These are phyloP conservation scores for Colletotrichum agaves DNA, from an alignment of 2,329 filamentous ascomycete genomes.

Conservation along the genomic window DNA sequence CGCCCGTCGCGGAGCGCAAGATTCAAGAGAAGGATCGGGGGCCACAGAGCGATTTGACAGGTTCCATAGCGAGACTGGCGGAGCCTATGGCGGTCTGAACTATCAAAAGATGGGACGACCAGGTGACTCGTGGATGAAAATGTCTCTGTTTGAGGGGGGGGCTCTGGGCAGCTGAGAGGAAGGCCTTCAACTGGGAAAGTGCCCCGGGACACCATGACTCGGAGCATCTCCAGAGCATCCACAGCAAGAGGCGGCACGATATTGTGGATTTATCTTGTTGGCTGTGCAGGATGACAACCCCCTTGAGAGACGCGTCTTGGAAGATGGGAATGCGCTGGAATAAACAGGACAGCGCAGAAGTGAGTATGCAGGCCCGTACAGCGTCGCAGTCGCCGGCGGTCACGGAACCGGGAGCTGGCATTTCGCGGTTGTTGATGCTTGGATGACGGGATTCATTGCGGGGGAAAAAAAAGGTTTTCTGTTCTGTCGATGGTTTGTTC, in stretches of 20 bases:
- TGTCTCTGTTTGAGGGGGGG: background rate
- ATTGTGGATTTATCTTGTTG: conserved; percentile 13
- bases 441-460: background rate
- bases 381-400: conserved; percentile 23
- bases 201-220: conserved; percentile 26
- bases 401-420: conserved; percentile 19
- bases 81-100: conserved; percentile 24
- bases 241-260: conserved; percentile 16
- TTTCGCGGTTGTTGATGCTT: background rate
- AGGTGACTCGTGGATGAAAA: conserved; percentile 12
- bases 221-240: conserved; percentile 33
- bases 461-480: background rate
- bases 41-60: conserved; percentile 6
- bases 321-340: conserved; percentile 7
- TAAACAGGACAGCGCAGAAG: conserved; percentile 6
- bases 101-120: conserved; percentile 24
- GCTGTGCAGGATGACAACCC: conserved; percentile 15
- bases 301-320: conserved; percentile 33
- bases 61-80: conserved; percentile 2
- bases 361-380: conserved; percentile 4
- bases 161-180: conserved; percentile 19
- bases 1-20: background rate
- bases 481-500: background rate
- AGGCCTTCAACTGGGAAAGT: conserved; percentile 11
- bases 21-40: conserved; percentile 10